phyloP scores from a whole-genome alignment of 306 rosid genomes.

The Urtica urens region DNA sequence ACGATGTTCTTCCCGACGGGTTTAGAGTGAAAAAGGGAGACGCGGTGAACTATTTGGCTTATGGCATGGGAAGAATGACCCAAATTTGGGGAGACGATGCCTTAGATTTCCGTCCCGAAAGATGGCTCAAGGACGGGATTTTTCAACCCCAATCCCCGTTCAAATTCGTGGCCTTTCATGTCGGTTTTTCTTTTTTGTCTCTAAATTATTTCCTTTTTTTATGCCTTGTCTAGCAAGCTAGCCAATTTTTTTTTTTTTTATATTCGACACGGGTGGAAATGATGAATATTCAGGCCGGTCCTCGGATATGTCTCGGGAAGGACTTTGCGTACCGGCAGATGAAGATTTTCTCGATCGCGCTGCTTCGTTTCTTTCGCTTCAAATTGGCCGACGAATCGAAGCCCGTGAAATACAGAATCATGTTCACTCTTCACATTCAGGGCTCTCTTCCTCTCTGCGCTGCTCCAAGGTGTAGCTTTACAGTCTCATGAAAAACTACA shows the following conservation, averaged over 20 bases:
- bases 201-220: too few relatives aligned
- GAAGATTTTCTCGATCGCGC: constrained; percentile 53
- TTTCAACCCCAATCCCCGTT: constrained; percentile 62
- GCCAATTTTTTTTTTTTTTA: neutral
- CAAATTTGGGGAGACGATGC: constrained; percentile 70
- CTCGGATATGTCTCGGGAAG: constrained; percentile 59
- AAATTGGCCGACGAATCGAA: constrained; percentile 33
- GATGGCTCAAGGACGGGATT: constrained; percentile 54
- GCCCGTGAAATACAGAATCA: constrained; percentile 40
- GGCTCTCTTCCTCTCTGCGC: constrained; percentile 53
- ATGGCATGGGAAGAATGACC: constrained; percentile 69
- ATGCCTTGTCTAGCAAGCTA: neutral
- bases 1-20: constrained; percentile 68
- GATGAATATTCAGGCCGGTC: constrained; percentile 24
- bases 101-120: constrained; percentile 45
- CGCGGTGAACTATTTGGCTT: constrained; percentile 46
- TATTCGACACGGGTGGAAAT: neutral
- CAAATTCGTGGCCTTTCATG: constrained; percentile 73
- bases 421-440: constrained; percentile 69
- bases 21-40: constrained; percentile 49
- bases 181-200: constrained; percentile 7
- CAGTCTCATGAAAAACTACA: neutral
- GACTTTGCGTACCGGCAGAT: constrained; percentile 72
- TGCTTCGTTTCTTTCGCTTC: constrained; percentile 47
- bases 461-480: constrained; percentile 36